Conservation (phyloP, 169 alveolate genomes). For the Eimeria sp. region DNA sequence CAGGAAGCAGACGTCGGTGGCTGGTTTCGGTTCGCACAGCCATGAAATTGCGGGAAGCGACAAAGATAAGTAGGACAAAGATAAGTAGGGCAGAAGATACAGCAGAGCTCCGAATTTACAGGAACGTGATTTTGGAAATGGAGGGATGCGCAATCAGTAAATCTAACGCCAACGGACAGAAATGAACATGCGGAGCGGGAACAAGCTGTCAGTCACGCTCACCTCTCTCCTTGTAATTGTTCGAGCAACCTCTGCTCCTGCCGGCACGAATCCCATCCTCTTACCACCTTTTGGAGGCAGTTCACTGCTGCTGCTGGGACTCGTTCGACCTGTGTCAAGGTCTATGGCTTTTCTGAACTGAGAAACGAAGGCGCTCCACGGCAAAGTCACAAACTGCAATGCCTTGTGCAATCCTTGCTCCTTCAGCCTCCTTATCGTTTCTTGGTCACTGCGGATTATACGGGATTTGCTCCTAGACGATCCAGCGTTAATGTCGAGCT, state of each 20-base stretch:
- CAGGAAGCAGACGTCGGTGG: not conserved
- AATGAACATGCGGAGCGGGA: not conserved
- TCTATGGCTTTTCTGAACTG: constrained; percentile 12
- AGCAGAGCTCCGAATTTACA: not conserved
- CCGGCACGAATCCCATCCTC: constrained; percentile 34
- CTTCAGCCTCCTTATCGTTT: not conserved
- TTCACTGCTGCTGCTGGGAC: not conserved
- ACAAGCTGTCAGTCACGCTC: not conserved
- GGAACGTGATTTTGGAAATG: not conserved
- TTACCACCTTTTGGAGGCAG: not conserved
- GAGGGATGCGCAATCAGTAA: not conserved
- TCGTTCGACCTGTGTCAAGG: not conserved
- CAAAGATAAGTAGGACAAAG: not conserved
- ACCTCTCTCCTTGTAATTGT: constrained; percentile 24
- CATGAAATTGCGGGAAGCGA: not conserved
- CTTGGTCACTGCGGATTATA: not conserved
- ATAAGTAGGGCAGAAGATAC: not conserved
- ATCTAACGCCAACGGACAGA: not conserved
- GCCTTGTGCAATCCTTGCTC: not conserved
- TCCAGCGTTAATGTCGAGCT: not conserved
- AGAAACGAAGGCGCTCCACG: constrained; percentile 30
- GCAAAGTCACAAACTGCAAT: constrained; percentile 26
- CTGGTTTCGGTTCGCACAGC: not conserved
- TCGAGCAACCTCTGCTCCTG: constrained; percentile 49
- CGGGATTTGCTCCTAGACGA: not conserved